Evolutionary conservation across 768 basidiomycete genomes (phyloP).

Genomic region (Leccinum pellstonianum): DNA sequence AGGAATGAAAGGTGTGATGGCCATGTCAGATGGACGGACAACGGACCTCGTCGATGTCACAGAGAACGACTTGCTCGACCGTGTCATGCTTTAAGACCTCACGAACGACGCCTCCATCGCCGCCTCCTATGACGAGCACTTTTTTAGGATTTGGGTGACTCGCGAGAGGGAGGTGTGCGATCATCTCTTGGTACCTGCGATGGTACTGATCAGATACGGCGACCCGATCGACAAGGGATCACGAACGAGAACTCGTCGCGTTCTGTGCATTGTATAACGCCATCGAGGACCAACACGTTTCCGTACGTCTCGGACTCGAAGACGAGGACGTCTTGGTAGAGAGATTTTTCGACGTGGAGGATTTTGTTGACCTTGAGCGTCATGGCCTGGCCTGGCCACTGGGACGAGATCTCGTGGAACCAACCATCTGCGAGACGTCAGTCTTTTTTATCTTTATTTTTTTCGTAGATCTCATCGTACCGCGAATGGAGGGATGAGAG

Average conservation of each 20-base stretch:
- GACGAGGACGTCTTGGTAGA: conserved; percentile 62
- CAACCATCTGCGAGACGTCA: conserved; percentile 66
- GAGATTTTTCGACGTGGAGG: conserved; percentile 88
- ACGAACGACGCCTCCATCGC: conserved; percentile 96
- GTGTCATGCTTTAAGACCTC: conserved; percentile 93
- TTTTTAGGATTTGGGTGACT: conserved; percentile 95
- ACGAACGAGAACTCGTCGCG: conserved; percentile 97
- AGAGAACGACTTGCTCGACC: conserved; percentile 90
- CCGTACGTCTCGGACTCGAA: conserved; percentile 96
- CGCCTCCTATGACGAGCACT: conserved; percentile 97
- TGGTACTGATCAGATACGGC: neutral
- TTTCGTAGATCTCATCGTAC: conserved; percentile 25
- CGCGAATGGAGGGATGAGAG: conserved; percentile 55
- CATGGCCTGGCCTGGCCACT: conserved; percentile 99
- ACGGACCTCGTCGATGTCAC: conserved; percentile 93
- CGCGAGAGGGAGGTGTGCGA: conserved; percentile 92
- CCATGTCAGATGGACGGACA: neutral
- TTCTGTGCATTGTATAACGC: conserved; percentile 95
- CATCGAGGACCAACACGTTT: conserved; percentile 95
- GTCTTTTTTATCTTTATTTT: conserved; percentile 5
- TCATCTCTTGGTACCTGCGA: conserved; percentile 96
- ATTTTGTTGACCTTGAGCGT: conserved; percentile 94
- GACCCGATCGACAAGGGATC: neutral
- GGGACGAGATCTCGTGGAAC: conserved; percentile 93
- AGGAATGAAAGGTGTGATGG: neutral